phyloP scores from a whole-genome alignment of 2,329 filamentous ascomycete genomes.

The Fusarium metavorans region DNA sequence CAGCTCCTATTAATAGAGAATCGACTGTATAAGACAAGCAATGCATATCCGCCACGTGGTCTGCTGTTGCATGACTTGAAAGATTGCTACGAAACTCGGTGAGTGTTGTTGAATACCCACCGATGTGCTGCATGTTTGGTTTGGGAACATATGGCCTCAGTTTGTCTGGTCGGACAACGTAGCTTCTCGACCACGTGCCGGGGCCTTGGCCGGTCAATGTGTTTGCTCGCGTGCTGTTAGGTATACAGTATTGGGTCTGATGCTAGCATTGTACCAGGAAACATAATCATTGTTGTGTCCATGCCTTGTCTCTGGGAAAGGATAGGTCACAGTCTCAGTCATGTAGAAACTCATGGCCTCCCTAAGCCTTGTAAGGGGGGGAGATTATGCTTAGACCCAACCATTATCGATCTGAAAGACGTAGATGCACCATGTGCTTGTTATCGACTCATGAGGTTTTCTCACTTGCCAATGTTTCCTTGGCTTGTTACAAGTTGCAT shows the following conservation, averaged over 20 bases:
- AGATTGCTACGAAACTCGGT: background rate
- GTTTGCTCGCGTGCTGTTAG: background rate
- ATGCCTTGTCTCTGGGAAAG: background rate
- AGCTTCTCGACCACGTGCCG: background rate
- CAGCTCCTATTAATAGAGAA: slow-evolving; percentile 8
- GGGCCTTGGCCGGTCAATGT: background rate
- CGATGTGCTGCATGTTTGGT: background rate
- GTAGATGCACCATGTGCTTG: background rate
- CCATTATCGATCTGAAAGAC: background rate
- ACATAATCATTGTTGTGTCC: background rate
- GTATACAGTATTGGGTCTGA: background rate
- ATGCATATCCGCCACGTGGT: background rate
- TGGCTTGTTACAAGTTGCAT: background rate
- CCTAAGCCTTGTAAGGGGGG: background rate
- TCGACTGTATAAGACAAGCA: background rate
- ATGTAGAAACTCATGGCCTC: background rate
- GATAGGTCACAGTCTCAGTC: background rate
- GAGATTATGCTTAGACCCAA: background rate
- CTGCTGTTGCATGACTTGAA: background rate
- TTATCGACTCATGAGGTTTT: background rate
- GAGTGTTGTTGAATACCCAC: background rate
- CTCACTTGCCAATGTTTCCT: background rate
- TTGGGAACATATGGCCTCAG: background rate
- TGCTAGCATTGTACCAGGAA: background rate
- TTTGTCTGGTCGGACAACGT: background rate